A percentile compares a stretch with the other conserved stretches of the same genome.
These are phyloP conservation scores for Pichiaceae sp. DNA, from an alignment of 1,139 yeast species.

Conservation along the genomic window DNA sequence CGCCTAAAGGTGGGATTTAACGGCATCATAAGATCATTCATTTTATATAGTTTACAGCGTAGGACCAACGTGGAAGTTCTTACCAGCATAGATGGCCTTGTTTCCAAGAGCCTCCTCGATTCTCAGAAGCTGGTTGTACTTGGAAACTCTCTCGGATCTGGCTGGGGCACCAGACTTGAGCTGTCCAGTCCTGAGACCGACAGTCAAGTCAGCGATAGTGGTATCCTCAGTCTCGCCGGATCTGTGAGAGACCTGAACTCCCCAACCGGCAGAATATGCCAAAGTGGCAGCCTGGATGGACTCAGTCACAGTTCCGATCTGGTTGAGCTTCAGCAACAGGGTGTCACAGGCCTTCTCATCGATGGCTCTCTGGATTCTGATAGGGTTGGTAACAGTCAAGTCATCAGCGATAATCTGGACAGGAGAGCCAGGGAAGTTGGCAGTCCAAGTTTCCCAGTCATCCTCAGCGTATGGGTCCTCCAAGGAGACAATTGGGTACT, in stretches of 20 bases:
- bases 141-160: conserved; percentile 98
- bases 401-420: conserved; percentile 94
- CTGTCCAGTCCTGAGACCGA: conserved; percentile 96
- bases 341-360: conserved; percentile 92
- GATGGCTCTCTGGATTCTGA: conserved; percentile 87
- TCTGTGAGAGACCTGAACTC: conserved; percentile 97
- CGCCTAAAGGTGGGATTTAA: no score
- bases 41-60: conserved; percentile 11
- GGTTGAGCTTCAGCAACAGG: conserved; percentile 91
- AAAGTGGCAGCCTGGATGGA: conserved; percentile 89
- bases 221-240: conserved; percentile 99
- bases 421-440: conserved; percentile 64
- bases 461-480: conserved; percentile 99
- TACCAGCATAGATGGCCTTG: conserved; percentile 92
- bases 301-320: conserved; percentile 86
- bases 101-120: conserved; percentile 96
- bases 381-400: conserved; percentile 94
- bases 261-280: conserved; percentile 90
- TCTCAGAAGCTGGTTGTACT: conserved; percentile 92
- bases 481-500: conserved; percentile 93
- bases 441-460: conserved; percentile 97
- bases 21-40: conserved; percentile 21
- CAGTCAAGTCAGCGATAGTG: conserved; percentile 92
- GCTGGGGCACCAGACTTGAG: conserved; percentile 99
- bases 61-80: conserved; percentile 55